phyloP scores from a whole-genome alignment of 2,329 filamentous ascomycete genomes.

The Epichloe sp. region DNA sequence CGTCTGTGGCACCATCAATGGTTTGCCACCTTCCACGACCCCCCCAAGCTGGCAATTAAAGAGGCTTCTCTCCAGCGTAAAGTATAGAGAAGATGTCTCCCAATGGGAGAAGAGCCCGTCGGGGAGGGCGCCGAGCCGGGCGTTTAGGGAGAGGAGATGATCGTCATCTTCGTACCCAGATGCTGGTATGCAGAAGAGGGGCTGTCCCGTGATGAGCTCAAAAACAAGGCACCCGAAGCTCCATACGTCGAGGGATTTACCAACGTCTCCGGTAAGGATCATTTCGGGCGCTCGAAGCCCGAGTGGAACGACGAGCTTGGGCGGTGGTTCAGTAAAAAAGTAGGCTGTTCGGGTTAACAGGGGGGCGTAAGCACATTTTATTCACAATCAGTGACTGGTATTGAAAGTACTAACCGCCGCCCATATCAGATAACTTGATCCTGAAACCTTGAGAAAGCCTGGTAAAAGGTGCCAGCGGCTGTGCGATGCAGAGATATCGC shows the following conservation, averaged over 20 bases:
- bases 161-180: conserved; percentile 11
- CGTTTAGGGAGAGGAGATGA: conserved; percentile 11
- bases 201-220: conserved; percentile 16
- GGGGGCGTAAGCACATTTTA: background rate
- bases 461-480: conserved; percentile 13
- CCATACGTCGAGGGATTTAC: conserved; percentile 16
- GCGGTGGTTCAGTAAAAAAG: conserved; percentile 14
- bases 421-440: conserved; percentile 19
- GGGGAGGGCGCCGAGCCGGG: conserved; percentile 12
- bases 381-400: background rate
- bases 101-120: conserved; percentile 10
- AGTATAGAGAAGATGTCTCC: conserved; percentile 15
- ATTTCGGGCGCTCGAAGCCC: conserved; percentile 17
- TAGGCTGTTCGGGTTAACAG: conserved; percentile 9
- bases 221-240: conserved; percentile 20
- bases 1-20: conserved; percentile 12
- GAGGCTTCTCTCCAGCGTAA: conserved; percentile 13
- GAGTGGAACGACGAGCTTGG: conserved; percentile 11
- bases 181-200: conserved; percentile 14
- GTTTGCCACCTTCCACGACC: conserved; percentile 10
- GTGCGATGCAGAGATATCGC: conserved; percentile 16
- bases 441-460: conserved; percentile 10
- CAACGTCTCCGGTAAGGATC: conserved; percentile 12
- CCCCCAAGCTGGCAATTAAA: conserved; percentile 16
- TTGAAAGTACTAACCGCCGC: conserved; percentile 14